Base-by-base conservation (phyloP, 169 alveolate genomes). In the Pseudocohnilembus persalinus region DNA sequence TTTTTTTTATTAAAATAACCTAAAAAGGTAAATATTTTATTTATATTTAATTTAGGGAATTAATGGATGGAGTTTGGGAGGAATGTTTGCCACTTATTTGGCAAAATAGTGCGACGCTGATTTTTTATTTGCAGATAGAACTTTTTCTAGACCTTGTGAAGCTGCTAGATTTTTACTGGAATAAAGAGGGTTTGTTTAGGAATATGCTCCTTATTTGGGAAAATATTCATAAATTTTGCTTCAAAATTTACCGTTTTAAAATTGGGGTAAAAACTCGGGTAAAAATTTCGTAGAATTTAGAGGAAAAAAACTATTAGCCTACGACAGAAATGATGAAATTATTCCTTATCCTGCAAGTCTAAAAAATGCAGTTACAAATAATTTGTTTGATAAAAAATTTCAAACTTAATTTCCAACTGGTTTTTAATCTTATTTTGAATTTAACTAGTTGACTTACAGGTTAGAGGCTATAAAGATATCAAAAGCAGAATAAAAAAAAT, bases 1-100 rank as follows among this genome's bases (percentile, higher is more conserved):
- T n/a, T n/a, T n/a, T n/a, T n/a, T n/a, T n/a, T n/a, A n/a, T n/a
- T n/a, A n/a, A n/a, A n/a, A n/a, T n/a, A n/a, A n/a, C n/a, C n/a
- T n/a, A n/a, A n/a, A n/a, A n/a, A n/a, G n/a, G n/a, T n/a, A n/a
- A n/a, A n/a, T 49, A 49, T 49, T 49, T 11, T 11, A 49, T 11
- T 49, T 49, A 11, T 11, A 49, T 49, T 11, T 20, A 49, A 49
- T 11, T 11, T 11, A 49, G 68, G 68, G 68, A 49, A 49, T 49
- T 49, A 97, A 94, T 91, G 98, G 98, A 0, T 86, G 96, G 83
- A 89, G 96, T 33, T 63, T 97, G 25, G 98, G 98, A n/a, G 98
- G 98, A 26, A 88, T 93, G 84, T 91, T 93, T 0, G 96, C 98
- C 24, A 84, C 95, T 63, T 94, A 94, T 88, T 73, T 95, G 31